Evolutionary conservation across 2,329 filamentous ascomycete species (phyloP).

Genomic region (Alternaria arbusti): DNA sequence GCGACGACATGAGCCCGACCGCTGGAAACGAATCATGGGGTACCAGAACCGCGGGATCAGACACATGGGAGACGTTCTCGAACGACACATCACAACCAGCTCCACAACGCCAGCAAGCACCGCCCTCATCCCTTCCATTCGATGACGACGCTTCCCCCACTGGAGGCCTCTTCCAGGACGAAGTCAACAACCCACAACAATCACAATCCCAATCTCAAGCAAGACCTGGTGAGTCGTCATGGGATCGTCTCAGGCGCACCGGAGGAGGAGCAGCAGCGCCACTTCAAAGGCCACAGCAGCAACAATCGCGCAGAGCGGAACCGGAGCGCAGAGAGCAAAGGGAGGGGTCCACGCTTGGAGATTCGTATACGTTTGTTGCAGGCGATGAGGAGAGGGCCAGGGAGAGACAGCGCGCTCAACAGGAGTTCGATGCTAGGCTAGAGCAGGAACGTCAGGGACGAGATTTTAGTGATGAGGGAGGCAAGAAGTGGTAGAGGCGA

Average conservation of each 20-base stretch:
- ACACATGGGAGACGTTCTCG: conserved; percentile 24
- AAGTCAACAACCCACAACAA: conserved; percentile 22
- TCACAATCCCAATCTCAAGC: conserved; percentile 19
- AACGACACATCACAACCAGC: conserved; percentile 12
- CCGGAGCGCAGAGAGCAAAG: conserved; percentile 31
- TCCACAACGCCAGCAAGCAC: conserved; percentile 15
- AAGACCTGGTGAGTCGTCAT: conserved; percentile 47
- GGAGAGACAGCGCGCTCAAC: conserved; percentile 56
- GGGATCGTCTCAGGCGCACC: conserved; percentile 52
- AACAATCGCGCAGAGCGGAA: conserved; percentile 20
- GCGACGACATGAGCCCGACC: conserved; percentile 53
- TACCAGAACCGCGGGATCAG: conserved; percentile 4
- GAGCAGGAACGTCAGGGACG: conserved; percentile 57
- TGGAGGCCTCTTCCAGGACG: conserved; percentile 44
- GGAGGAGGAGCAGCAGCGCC: conserved; percentile 29
- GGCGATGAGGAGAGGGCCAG: conserved; percentile 52
- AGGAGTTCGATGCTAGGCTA: conserved; percentile 57
- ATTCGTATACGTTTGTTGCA: conserved; percentile 54
- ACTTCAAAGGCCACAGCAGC: conserved; percentile 16
- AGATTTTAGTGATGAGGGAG: conserved; percentile 45
- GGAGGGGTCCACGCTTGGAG: conserved; percentile 45
- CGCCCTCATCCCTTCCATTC: conserved; percentile 19
- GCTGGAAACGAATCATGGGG: conserved; percentile 47
- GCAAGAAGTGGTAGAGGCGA: conserved; percentile 37
- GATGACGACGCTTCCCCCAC: conserved; percentile 47